Conservation (phyloP, 2,329 filamentous ascomycete genomes). For the Drechslerella coelobrocha region DNA sequence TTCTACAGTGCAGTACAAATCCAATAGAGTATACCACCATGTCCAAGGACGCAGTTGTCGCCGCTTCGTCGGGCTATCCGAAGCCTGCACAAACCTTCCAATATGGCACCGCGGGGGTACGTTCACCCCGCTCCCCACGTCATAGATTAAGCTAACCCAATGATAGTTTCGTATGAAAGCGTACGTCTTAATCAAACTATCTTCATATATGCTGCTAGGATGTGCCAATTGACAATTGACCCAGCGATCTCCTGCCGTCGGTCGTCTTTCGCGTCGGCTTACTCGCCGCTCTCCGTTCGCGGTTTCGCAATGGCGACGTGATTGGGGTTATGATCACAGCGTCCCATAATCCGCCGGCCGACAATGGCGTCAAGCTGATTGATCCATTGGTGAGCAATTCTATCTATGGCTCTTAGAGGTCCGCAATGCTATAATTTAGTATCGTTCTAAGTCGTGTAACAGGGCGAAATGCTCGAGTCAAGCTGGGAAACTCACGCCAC, state of each 20-base stretch:
- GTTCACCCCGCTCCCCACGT: slow-evolving; percentile 55
- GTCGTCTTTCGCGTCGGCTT: slow-evolving; percentile 93
- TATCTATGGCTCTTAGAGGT: not conserved
- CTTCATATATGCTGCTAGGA: too few relatives aligned
- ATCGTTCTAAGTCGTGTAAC: slow-evolving; percentile 7
- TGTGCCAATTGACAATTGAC: slow-evolving; percentile 51
- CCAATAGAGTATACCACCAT: not conserved
- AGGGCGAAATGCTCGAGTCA: slow-evolving; percentile 92
- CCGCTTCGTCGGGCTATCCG: slow-evolving; percentile 62
- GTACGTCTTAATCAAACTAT: too few relatives aligned
- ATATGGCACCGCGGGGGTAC: slow-evolving; percentile 69
- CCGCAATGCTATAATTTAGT: too few relatives aligned
- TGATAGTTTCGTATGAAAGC: slow-evolving; percentile 73
- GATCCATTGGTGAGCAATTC: slow-evolving; percentile 75
- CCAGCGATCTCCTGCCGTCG: slow-evolving; percentile 79
- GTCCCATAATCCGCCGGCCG: slow-evolving; percentile 85
- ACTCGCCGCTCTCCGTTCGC: slow-evolving; percentile 83
- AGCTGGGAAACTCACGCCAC: slow-evolving; percentile 93
- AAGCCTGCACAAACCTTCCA: slow-evolving; percentile 64
- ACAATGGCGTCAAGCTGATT: slow-evolving; percentile 94
- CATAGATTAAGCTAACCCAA: slow-evolving; percentile 21
- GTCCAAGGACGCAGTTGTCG: slow-evolving; percentile 56
- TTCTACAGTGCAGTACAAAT: not conserved
- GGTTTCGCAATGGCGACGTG: slow-evolving; percentile 85
- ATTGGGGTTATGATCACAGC: slow-evolving; percentile 98